Percentiles rank a stretch among this genome's conserved stretches.
These are phyloP conservation scores for Spiraea crenata DNA, from an alignment of 331 rosid genomes.

Conservation along the genomic window DNA sequence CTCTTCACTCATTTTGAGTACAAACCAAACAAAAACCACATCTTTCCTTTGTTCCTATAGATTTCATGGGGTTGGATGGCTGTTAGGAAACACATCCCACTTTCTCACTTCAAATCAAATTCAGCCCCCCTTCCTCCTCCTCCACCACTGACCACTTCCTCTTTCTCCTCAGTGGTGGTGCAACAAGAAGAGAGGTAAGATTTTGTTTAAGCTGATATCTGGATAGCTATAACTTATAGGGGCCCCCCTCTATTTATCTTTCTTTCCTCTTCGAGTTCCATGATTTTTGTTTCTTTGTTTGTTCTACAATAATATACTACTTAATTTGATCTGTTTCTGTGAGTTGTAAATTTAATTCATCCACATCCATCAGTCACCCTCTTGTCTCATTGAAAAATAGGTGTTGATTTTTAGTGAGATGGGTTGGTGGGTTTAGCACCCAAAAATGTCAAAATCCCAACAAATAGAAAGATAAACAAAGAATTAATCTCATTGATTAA, in stretches of 20 bases:
- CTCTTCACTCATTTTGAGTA: conserved; percentile 41
- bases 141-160: neutral
- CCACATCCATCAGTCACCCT: conserved; percentile 31
- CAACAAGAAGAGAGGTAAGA: conserved; percentile 42
- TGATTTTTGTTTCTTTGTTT: neutral
- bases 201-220: conserved; percentile 1
- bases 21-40: conserved; percentile 36
- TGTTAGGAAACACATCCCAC: conserved; percentile 62
- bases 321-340: no score
- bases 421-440: conserved; percentile 63
- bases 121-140: neutral
- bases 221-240: conserved; percentile 22
- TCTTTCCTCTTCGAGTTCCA: conserved; percentile 11
- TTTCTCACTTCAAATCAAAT: neutral
- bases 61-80: conserved; percentile 57
- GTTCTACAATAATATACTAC: neutral
- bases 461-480: conserved; percentile 9
- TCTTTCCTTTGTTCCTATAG: conserved; percentile 35
- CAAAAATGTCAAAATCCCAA: conserved; percentile 42
- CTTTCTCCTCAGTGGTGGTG: conserved; percentile 27
- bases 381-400: conserved; percentile 38
- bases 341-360: neutral
- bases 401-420: conserved; percentile 42
- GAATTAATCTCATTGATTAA: conserved; percentile 41
- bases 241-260: conserved; percentile 29